Conservation (phyloP, 495 filamentous ascomycete genomes). For the Trichoderma virens region DNA sequence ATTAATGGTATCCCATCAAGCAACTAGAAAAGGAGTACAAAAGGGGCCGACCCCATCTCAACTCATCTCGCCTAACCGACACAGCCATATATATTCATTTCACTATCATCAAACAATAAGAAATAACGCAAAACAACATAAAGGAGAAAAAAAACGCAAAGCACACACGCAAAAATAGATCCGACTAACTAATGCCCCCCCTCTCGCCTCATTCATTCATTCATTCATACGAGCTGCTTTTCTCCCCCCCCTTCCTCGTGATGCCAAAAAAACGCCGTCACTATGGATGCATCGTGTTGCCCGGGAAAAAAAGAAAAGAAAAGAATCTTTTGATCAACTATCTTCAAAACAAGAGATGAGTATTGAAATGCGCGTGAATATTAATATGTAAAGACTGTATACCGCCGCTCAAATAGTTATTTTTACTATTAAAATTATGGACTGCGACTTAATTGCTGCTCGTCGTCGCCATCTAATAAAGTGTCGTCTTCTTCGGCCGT, state of each 20-base stretch:
- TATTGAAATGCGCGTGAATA: background rate
- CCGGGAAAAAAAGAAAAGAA: too few relatives aligned
- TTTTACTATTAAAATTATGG: background rate
- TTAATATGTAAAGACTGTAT: conserved; percentile 4
- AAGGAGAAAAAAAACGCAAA: background rate
- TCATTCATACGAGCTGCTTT: too few relatives aligned
- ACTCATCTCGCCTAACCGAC: background rate
- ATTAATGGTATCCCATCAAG: too few relatives aligned
- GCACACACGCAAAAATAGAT: too few relatives aligned
- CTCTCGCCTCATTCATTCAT: too few relatives aligned
- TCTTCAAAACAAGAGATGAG: background rate
- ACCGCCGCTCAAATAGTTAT: background rate
- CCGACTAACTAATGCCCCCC: too few relatives aligned
- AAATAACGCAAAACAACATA: background rate
- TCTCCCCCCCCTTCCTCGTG: too few relatives aligned
- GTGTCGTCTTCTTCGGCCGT: background rate
- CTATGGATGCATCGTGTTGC: too few relatives aligned
- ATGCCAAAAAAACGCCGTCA: too few relatives aligned
- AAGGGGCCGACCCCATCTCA: background rate
- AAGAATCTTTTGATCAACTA: background rate
- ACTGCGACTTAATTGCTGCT: background rate
- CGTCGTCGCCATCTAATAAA: background rate
- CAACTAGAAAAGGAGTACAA: background rate
- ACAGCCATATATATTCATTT: background rate
- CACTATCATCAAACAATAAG: background rate